phyloP scores from a whole-genome alignment of 2,329 filamentous ascomycete genomes.

The Diaporthe sp. region DNA sequence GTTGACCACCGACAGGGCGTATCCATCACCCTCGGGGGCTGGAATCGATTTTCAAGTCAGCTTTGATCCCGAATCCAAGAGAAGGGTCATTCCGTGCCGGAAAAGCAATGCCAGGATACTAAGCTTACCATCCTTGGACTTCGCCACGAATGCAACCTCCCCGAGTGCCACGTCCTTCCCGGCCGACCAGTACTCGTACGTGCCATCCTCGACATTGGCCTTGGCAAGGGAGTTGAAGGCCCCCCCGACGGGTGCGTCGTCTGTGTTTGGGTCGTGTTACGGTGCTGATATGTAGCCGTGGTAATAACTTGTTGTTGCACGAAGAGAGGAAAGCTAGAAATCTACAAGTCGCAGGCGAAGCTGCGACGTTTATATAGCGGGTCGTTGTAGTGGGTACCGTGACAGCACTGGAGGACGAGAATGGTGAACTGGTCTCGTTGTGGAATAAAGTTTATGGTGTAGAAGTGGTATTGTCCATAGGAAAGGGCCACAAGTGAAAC shows the following conservation, averaged over 20 bases:
- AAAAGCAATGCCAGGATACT: not conserved
- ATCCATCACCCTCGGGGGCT: conserved; percentile 27
- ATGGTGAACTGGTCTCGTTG: no score
- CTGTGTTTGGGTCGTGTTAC: not conserved
- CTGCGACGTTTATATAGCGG: no score
- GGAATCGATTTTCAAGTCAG: not conserved
- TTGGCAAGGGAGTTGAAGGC: conserved; percentile 18
- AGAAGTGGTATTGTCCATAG: not conserved
- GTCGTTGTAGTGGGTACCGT: no score
- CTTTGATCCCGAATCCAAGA: not conserved
- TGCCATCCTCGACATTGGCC: conserved; percentile 8
- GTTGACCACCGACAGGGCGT: conserved; percentile 18
- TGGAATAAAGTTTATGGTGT: not conserved
- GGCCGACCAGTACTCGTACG: conserved; percentile 26
- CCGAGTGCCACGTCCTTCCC: not conserved
- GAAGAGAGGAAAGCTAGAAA: no score
- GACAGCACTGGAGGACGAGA: no score
- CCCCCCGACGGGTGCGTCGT: conserved; percentile 5
- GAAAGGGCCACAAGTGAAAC: not conserved
- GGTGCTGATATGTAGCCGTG: no score
- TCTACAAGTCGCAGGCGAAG: no score
- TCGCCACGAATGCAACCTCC: conserved; percentile 20
- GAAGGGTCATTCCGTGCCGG: accelerated
- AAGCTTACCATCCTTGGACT: conserved; percentile 6
- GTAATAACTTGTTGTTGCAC: no score